Evolutionary conservation across 1,284 basidiomycete genomes (phyloP).

Genomic region (Cystobasidium sp.): DNA sequence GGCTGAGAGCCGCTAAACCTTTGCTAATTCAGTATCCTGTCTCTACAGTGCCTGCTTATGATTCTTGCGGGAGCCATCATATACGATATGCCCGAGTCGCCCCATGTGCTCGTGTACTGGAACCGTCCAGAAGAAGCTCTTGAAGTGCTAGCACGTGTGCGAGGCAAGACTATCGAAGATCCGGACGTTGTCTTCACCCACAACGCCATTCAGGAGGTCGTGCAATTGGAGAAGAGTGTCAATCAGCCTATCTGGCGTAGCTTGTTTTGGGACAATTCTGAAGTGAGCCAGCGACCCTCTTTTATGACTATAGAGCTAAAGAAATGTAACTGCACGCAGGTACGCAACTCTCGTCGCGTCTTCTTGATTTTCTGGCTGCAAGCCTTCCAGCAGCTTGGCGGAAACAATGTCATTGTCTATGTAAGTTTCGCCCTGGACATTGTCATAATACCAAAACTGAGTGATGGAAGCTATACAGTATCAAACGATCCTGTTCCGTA

Average conservation of each 20-base stretch:
- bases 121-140: slow-evolving; percentile 24
- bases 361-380: slow-evolving; percentile 35
- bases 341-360: slow-evolving; percentile 23
- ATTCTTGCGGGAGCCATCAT: slow-evolving; percentile 22
- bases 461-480: too few species aligned
- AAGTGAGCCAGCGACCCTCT: neutral
- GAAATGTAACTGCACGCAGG: neutral
- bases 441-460: too few species aligned
- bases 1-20: neutral
- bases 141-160: slow-evolving; percentile 12
- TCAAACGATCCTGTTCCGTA: slow-evolving; percentile 32
- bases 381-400: slow-evolving; percentile 36
- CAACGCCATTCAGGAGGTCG: slow-evolving; percentile 19
- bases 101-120: slow-evolving; percentile 27
- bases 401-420: slow-evolving; percentile 39
- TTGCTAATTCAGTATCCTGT: neutral
- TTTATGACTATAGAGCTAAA: neutral
- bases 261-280: slow-evolving; percentile 34
- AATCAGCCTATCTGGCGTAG: slow-evolving; percentile 30
- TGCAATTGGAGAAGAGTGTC: slow-evolving; percentile 29
- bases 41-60: slow-evolving; percentile 32
- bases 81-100: slow-evolving; percentile 29
- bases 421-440: too few species aligned
- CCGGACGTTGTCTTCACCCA: slow-evolving; percentile 7
- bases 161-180: slow-evolving; percentile 6